Percentiles rank a stretch among this genome's conserved stretches.
Conservation (phyloP, 2,329 filamentous ascomycete genomes). For the Cladosporium velox region DNA sequence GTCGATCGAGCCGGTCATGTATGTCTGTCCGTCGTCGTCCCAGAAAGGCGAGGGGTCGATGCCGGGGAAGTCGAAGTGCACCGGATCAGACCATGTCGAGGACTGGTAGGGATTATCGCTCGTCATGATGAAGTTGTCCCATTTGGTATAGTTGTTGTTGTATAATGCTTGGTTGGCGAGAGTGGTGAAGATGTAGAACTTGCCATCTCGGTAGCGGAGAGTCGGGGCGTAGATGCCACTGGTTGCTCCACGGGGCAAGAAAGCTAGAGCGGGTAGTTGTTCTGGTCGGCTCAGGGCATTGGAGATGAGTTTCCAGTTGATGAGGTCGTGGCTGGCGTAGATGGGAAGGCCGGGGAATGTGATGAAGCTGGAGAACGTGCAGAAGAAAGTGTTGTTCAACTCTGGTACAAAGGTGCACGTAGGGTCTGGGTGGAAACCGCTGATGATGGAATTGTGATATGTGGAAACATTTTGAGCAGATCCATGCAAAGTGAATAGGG, state of each 20-base stretch:
- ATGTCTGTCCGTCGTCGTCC: conserved; percentile 57
- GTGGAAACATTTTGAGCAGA: conserved; percentile 20
- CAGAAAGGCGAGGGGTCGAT: conserved; percentile 60
- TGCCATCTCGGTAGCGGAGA: conserved; percentile 42
- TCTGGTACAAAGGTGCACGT: conserved; percentile 49
- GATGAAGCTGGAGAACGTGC: conserved; percentile 47
- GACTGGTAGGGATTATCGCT: conserved; percentile 46
- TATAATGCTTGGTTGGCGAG: conserved; percentile 31
- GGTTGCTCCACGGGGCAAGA: conserved; percentile 38
- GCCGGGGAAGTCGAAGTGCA: conserved; percentile 49
- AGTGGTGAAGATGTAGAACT: conserved; percentile 43
- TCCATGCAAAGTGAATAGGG: background rate
- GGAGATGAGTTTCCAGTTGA: conserved; percentile 43
- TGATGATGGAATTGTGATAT: conserved; percentile 47
- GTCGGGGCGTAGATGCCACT: conserved; percentile 47
- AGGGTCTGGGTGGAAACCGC: conserved; percentile 50
- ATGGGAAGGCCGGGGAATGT: conserved; percentile 49
- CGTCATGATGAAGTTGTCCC: conserved; percentile 50
- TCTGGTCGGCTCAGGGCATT: conserved; percentile 38
- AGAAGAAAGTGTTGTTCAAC: conserved; percentile 49
- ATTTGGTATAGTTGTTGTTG: conserved; percentile 37
- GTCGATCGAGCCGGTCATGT: conserved; percentile 42
- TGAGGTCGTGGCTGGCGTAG: conserved; percentile 46
- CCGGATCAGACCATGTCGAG: conserved; percentile 50
- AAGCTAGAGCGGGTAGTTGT: conserved; percentile 41